phyloP scores from a whole-genome alignment of 306 rosid genomes.

The Benincasa hispida region DNA sequence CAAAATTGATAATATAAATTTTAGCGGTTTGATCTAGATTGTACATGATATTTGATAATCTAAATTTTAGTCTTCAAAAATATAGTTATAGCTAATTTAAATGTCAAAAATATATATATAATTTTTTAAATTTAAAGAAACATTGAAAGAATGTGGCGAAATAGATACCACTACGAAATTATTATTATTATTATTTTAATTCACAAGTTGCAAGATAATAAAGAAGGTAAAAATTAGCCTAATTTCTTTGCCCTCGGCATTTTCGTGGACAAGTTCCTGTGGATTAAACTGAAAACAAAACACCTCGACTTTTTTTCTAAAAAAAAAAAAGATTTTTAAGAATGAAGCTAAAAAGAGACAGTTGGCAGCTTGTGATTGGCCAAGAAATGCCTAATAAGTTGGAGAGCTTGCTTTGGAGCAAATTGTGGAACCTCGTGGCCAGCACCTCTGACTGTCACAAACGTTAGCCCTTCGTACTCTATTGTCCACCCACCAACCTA shows the following conservation, averaged over 20 bases:
- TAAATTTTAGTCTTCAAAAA: no score
- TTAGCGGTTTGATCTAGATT: no score
- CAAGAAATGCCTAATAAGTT: constrained; percentile 21
- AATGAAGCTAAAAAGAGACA: constrained; percentile 9
- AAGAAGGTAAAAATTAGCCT: no score
- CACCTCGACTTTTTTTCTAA: no score
- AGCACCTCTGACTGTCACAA: constrained; percentile 35
- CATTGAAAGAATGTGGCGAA: neutral
- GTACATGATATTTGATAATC: no score
- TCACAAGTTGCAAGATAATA: neutral
- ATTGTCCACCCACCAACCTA: constrained; percentile 46
- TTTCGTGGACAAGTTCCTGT: neutral
- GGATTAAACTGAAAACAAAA: neutral
- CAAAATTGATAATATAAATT: no score
- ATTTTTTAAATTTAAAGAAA: no score
- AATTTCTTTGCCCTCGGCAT: neutral
- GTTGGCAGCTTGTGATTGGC: constrained; percentile 17
- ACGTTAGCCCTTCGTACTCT: constrained; percentile 27
- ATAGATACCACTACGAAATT: no score
- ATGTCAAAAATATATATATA: no score
- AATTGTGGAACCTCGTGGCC: constrained; percentile 35
- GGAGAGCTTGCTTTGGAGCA: constrained; percentile 26
- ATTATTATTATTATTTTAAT: neutral
- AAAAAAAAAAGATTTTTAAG: neutral
- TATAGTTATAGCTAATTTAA: no score